Conservation (phyloP, 2,329 filamentous ascomycete species). For the Penicillium sp. region DNA sequence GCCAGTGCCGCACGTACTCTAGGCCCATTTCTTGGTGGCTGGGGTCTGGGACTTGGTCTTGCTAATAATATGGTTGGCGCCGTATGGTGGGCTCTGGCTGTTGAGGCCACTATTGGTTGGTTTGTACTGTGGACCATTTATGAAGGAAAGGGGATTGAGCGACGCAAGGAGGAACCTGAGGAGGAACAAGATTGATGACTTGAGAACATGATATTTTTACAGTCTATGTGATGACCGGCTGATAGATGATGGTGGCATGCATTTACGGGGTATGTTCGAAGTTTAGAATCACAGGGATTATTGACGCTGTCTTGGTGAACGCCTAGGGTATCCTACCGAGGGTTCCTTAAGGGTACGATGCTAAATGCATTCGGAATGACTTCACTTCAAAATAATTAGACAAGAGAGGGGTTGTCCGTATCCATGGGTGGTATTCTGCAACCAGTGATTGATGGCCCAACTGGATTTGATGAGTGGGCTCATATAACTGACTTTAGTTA, state of each 20-base stretch:
- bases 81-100: slow-evolving; percentile 55
- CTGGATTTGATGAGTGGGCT: too few relatives aligned
- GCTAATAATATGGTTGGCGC: slow-evolving; percentile 51
- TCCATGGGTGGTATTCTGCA: too few relatives aligned
- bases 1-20: slow-evolving; percentile 52
- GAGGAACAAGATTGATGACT: slow-evolving; percentile 12
- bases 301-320: too few relatives aligned
- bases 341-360: too few relatives aligned
- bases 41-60: slow-evolving; percentile 51
- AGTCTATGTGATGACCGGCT: not conserved
- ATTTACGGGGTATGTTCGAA: not conserved
- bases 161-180: slow-evolving; percentile 15
- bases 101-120: slow-evolving; percentile 54
- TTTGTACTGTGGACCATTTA: slow-evolving; percentile 56
- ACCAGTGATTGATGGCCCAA: too few relatives aligned
- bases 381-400: too few relatives aligned
- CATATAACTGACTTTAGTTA: too few relatives aligned
- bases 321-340: too few relatives aligned
- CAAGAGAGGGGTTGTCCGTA: too few relatives aligned
- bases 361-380: too few relatives aligned
- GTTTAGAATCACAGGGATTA: too few relatives aligned
- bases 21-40: slow-evolving; percentile 52
- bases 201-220: not conserved
- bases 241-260: not conserved
- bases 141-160: slow-evolving; percentile 61